A percentile compares a stretch with the other conserved stretches of the same genome.
These are phyloP conservation scores for Claviceps sp. DNA, from an alignment of 2,329 filamentous ascomycete genomes.

Conservation along the genomic window DNA sequence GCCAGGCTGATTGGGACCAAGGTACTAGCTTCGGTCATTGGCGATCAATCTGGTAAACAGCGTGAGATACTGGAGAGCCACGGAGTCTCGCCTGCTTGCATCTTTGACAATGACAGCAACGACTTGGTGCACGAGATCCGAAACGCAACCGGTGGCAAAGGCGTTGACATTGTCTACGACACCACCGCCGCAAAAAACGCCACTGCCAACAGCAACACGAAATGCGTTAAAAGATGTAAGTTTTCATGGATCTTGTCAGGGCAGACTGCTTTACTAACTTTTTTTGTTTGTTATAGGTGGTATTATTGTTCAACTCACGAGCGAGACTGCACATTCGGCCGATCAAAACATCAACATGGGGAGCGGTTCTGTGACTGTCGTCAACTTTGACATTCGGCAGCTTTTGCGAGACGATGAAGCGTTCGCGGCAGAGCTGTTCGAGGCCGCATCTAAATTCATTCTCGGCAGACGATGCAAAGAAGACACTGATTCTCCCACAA, in stretches of 20 bases:
- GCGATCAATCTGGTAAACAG: constrained; percentile 19
- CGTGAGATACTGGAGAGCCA: constrained; percentile 20
- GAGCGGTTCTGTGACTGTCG: constrained; percentile 13
- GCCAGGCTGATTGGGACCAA: constrained; percentile 23
- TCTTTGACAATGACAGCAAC: constrained; percentile 24
- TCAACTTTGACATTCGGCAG: constrained; percentile 21
- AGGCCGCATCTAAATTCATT: constrained; percentile 7
- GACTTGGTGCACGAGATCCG: constrained; percentile 20
- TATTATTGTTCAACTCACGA: constrained; percentile 18
- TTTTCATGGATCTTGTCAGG: neutral
- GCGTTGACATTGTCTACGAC: constrained; percentile 33
- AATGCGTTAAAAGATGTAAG: constrained; percentile 24
- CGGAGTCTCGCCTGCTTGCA: constrained; percentile 21
- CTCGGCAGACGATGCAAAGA: neutral
- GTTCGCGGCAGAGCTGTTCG: constrained; percentile 18
- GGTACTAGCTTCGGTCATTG: constrained; percentile 29
- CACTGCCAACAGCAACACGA: constrained; percentile 17
- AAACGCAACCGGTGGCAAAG: constrained; percentile 17
- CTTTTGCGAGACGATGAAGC: constrained; percentile 19
- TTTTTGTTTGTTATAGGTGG: constrained; percentile 14
- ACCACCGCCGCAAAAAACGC: constrained; percentile 25
- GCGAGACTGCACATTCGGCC: constrained; percentile 10
- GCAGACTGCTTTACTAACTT: neutral
- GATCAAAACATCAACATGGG: neutral
- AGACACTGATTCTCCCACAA: too few relatives aligned